A percentile compares a stretch with the other conserved stretches of the same genome.
These are phyloP conservation scores for Cladosporium sp. DNA, from an alignment of 2,329 filamentous ascomycete genomes.

Conservation along the genomic window DNA sequence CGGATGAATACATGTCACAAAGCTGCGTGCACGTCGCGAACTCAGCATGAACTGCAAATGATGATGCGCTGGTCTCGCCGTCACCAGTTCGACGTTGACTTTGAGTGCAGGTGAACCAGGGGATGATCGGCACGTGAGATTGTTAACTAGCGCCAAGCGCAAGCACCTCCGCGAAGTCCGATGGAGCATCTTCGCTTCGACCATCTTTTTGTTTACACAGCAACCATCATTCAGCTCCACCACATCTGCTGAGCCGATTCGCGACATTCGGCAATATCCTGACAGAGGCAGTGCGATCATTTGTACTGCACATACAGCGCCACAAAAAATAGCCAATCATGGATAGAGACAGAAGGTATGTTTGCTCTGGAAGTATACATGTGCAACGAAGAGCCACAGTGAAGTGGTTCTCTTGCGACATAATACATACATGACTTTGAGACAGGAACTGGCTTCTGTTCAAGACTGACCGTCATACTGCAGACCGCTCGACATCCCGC, in stretches of 20 bases:
- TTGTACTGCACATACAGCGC: not conserved
- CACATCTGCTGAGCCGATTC: not conserved
- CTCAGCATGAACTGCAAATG: not conserved
- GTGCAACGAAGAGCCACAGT: not conserved
- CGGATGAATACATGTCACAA: not conserved
- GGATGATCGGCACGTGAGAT: constrained; percentile 7
- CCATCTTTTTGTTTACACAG: constrained; percentile 19
- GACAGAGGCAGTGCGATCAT: not conserved
- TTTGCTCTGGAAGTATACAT: constrained; percentile 22
- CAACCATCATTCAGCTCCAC: constrained; percentile 10
- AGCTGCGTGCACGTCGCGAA: not conserved
- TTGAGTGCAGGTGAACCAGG: not conserved
- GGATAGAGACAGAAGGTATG: constrained; percentile 48
- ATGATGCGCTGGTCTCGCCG: not conserved
- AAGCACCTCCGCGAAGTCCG: constrained; percentile 14
- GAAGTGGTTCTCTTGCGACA: not conserved
- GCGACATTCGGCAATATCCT: not conserved
- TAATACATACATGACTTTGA: not conserved
- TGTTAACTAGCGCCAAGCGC: constrained; percentile 1
- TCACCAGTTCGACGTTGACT: not conserved
- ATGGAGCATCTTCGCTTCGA: constrained; percentile 15
- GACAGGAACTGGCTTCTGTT: not conserved
- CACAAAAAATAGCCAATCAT: constrained; percentile 21
- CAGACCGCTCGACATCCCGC: constrained; percentile 31
- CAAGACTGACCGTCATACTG: not conserved